These are phyloP conservation scores for Trametes cinnabarina DNA, from an alignment of 768 basidiomycete genomes.

Conservation along the genomic window DNA sequence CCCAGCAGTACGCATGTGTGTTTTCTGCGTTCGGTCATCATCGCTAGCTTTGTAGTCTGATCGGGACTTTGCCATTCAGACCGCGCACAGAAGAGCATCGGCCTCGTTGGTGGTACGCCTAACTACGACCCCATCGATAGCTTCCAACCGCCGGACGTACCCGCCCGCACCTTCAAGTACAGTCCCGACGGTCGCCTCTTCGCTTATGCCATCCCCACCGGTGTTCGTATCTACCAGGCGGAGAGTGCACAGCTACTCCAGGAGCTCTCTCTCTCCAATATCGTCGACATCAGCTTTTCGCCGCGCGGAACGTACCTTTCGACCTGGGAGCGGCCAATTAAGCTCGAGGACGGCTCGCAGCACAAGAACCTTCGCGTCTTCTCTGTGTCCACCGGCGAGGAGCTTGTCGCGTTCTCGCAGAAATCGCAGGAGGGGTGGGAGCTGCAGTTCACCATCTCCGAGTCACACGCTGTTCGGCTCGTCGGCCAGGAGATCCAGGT, in stretches of 20 bases:
- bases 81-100: constrained; percentile 92
- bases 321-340: constrained; percentile 93
- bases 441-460: constrained; percentile 86
- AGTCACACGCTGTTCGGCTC: constrained; percentile 80
- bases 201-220: constrained; percentile 78
- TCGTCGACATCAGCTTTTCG: constrained; percentile 87
- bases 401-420: constrained; percentile 84
- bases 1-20: constrained; percentile 86
- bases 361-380: constrained; percentile 95
- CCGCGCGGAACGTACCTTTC: constrained; percentile 91
- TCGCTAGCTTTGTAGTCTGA: constrained; percentile 16
- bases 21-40: constrained; percentile 20
- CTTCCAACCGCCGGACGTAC: constrained; percentile 64
- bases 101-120: constrained; percentile 81
- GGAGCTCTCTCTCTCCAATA: constrained; percentile 71
- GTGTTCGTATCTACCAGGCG: constrained; percentile 76
- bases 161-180: constrained; percentile 77
- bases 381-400: constrained; percentile 80
- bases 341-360: constrained; percentile 85
- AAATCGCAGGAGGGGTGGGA: constrained; percentile 92
- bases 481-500: constrained; percentile 83
- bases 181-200: constrained; percentile 85
- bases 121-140: constrained; percentile 64
- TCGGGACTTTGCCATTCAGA: constrained; percentile 43
- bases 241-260: constrained; percentile 69